Evolutionary conservation across 495 filamentous ascomycete species (phyloP).

Genomic region (Hyaloscypha hepaticicola): DNA sequence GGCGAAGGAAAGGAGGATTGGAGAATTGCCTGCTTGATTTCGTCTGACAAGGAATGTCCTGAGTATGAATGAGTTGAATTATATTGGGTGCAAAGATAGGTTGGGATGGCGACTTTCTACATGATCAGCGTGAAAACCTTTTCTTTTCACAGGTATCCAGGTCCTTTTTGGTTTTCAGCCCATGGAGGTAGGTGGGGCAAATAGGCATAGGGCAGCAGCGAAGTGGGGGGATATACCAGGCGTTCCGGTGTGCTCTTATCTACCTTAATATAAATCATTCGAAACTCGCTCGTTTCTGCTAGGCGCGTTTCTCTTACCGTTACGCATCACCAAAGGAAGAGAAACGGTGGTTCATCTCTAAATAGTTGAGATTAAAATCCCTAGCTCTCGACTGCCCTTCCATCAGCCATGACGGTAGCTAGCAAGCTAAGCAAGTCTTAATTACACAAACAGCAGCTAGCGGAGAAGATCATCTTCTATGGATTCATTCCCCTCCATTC

Average conservation of each 20-base stretch:
- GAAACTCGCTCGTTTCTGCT: background rate
- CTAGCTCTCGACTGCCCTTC: background rate
- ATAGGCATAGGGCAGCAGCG: background rate
- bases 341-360: constrained; percentile 9
- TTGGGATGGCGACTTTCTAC: background rate
- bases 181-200: background rate
- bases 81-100: background rate
- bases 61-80: background rate
- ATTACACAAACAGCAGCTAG: constrained; percentile 5
- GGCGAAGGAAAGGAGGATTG: constrained; percentile 43
- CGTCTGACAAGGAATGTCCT: background rate
- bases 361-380: constrained; percentile 10
- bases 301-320: background rate
- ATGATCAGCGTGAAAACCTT: background rate
- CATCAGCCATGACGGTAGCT: background rate
- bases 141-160: background rate
- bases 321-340: background rate
- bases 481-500: background rate
- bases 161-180: background rate
- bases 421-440: background rate
- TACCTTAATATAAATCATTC: background rate
- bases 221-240: background rate
- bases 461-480: background rate
- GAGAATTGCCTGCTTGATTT: constrained; percentile 27
- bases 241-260: constrained; percentile 2